Percentiles rank a stretch among this genome's conserved stretches.
phyloP scores from a whole-genome alignment of 2,329 filamentous ascomycete genomes.

The Pseudogymnoascus pannorum region DNA sequence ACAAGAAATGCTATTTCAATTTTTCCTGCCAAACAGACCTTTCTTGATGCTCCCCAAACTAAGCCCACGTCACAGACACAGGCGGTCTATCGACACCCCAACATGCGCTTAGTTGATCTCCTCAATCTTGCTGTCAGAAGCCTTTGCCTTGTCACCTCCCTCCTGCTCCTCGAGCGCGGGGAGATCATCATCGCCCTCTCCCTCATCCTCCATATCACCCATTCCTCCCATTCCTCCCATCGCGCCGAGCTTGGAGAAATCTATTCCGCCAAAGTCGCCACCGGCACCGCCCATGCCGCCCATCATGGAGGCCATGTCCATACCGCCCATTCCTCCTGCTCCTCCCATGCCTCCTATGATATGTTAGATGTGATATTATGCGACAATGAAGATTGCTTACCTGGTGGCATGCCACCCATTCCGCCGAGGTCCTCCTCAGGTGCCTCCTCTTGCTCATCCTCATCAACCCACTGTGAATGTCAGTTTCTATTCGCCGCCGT shows the following conservation, averaged over 20 bases:
- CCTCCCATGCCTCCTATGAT: slow-evolving; percentile 30
- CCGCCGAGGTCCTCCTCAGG: slow-evolving; percentile 70
- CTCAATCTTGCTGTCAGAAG: slow-evolving; percentile 34
- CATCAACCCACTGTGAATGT: slow-evolving; percentile 27
- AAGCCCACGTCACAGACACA: neutral
- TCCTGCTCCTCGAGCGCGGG: slow-evolving; percentile 65
- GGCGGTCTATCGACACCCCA: slow-evolving; percentile 2
- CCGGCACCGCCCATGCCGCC: slow-evolving; percentile 34
- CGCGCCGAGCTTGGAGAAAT: slow-evolving; percentile 83
- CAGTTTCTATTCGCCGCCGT: neutral
- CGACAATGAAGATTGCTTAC: slow-evolving; percentile 34
- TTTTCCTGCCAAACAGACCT: neutral
- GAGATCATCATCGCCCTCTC: slow-evolving; percentile 73
- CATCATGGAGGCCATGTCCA: slow-evolving; percentile 31
- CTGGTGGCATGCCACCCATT: slow-evolving; percentile 55
- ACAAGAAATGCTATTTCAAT: slow-evolving; percentile 1
- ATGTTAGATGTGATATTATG: slow-evolving; percentile 5
- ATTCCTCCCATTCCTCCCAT: slow-evolving; percentile 38
- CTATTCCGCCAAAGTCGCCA: slow-evolving; percentile 77
- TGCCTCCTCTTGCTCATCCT: slow-evolving; percentile 84
- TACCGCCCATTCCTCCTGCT: slow-evolving; percentile 38
- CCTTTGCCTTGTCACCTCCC: slow-evolving; percentile 37
- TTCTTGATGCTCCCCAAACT: neutral
- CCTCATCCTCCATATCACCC: slow-evolving; percentile 28
- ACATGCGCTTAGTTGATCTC: slow-evolving; percentile 25